Conservation (phyloP, 192 early-diverging fungal species). For the Podila epicladia region DNA sequence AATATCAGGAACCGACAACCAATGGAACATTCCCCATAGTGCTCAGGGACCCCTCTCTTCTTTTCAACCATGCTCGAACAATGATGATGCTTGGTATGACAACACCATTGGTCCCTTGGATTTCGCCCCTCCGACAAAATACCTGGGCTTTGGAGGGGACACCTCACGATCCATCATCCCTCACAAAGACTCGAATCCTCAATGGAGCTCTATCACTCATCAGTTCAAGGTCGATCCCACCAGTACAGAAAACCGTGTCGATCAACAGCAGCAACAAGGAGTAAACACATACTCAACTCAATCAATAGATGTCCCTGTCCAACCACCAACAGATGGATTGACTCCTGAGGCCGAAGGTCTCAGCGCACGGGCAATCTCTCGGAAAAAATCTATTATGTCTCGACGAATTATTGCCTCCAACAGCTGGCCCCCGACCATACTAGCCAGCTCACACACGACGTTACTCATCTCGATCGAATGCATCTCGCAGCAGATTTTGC, state of each 20-base stretch:
- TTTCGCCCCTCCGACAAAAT: constrained; percentile 2
- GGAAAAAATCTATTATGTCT: constrained; percentile 41
- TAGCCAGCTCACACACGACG: constrained; percentile 66
- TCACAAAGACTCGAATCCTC: neutral
- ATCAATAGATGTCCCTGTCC: constrained; percentile 15
- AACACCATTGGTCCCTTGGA: constrained; percentile 39
- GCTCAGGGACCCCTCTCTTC: constrained; percentile 1
- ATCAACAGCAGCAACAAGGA: neutral
- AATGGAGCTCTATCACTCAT: too few species aligned
- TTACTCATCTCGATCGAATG: constrained; percentile 62
- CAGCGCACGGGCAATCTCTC: constrained; percentile 11
- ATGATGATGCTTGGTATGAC: constrained; percentile 25
- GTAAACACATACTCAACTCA: neutral
- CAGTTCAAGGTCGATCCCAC: neutral
- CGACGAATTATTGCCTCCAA: constrained; percentile 64
- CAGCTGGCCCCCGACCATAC: constrained; percentile 70
- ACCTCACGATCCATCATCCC: neutral
- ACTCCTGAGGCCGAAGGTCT: constrained; percentile 6
- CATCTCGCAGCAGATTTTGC: constrained; percentile 61
- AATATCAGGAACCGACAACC: neutral
- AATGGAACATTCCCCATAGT: constrained; percentile 10
- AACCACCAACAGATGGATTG: neutral
- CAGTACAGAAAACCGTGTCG: neutral
- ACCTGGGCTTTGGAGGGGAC: neutral
- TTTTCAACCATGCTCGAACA: neutral